These are phyloP conservation scores for Pythium sp. DNA, from an alignment of 352 stramenopile species.

Conservation along the genomic window DNA sequence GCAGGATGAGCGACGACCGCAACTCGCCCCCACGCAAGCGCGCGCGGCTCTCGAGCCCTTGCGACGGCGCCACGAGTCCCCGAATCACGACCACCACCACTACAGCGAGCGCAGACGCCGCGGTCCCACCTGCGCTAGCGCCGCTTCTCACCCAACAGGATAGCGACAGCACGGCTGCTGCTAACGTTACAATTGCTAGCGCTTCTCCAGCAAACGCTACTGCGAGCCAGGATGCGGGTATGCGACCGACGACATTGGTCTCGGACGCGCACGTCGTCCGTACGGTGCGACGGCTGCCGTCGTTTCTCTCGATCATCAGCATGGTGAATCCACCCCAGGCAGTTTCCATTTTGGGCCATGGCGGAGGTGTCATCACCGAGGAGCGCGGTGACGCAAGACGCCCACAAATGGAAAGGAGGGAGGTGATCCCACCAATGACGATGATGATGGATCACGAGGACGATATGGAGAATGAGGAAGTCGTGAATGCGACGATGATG, in stretches of 20 bases:
- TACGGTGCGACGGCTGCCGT: background rate
- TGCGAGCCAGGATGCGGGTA: background rate
- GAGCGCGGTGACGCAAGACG: background rate
- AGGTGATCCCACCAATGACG: background rate
- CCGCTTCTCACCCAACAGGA: background rate
- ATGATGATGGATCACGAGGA: conserved; percentile 3
- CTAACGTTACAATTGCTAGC: background rate
- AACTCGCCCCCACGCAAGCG: conserved; percentile 33
- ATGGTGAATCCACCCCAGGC: background rate
- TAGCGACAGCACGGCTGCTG: background rate
- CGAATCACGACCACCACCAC: background rate
- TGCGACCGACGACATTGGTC: background rate
- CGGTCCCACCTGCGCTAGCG: background rate
- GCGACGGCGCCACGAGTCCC: background rate
- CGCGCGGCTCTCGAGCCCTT: conserved; percentile 24
- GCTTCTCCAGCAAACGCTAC: background rate
- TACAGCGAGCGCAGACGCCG: background rate
- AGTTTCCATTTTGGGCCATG: background rate
- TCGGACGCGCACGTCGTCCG: background rate
- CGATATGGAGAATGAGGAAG: conserved; percentile 19
- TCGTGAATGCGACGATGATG: conserved; percentile 20
- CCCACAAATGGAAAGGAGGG: background rate
- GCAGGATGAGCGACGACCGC: conserved; percentile 27
- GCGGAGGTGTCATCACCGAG: background rate
- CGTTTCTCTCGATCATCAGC: background rate